A percentile compares a stretch with the other conserved stretches of the same genome.
Evolutionary conservation across 345 rosid genomes (phyloP).

Genomic region (Lumnitzera littorea): DNA sequence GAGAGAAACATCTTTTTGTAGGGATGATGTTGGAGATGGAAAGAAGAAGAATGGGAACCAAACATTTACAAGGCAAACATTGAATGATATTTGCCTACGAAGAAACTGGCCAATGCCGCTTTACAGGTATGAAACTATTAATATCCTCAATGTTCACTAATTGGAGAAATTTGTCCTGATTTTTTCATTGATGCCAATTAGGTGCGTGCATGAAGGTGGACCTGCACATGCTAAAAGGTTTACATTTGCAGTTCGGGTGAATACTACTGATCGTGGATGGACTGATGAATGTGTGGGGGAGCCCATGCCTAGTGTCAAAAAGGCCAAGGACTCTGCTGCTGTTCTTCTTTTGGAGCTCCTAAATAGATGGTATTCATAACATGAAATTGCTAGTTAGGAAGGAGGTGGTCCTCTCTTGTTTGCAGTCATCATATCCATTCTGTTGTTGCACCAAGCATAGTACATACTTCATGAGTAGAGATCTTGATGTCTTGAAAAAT

Average conservation of each 20-base stretch:
- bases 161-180: background rate
- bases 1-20: conserved; percentile 59
- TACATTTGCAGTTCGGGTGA: conserved; percentile 78
- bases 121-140: conserved; percentile 49
- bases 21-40: conserved; percentile 44
- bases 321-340: conserved; percentile 98
- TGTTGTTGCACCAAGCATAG: no score
- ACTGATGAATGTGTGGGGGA: conserved; percentile 93
- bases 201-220: conserved; percentile 93
- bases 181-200: conserved; percentile 12
- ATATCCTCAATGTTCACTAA: background rate
- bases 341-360: conserved; percentile 68
- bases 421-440: no score
- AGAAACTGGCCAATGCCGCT: conserved; percentile 97
- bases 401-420: no score
- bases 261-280: conserved; percentile 78
- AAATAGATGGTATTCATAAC: conserved; percentile 42
- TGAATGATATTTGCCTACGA: conserved; percentile 90
- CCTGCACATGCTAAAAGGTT: conserved; percentile 97
- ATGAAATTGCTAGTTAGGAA: no score
- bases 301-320: conserved; percentile 97
- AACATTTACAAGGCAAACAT: conserved; percentile 85
- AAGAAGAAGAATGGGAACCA: conserved; percentile 78
- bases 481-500: no score
- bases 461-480: no score